Evolutionary conservation across 2,329 filamentous ascomycete genomes (phyloP).

Genomic region (Colletotrichum magnum): DNA sequence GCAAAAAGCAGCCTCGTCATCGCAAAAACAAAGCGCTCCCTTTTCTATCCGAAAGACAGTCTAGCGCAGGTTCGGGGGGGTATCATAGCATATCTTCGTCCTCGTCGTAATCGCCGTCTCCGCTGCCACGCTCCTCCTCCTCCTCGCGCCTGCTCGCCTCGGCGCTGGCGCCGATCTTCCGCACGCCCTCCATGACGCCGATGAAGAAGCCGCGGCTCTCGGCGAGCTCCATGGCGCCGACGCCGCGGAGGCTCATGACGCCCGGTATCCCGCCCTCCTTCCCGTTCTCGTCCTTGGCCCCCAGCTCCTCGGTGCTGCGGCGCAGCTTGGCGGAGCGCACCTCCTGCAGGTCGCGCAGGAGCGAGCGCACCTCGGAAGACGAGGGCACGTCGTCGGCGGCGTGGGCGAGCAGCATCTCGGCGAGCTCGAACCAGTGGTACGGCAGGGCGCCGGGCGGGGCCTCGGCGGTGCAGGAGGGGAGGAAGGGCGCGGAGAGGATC

Average conservation of each 20-base stretch:
- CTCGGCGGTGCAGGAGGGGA: slow-evolving; percentile 79
- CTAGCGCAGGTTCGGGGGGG: slow-evolving; percentile 17
- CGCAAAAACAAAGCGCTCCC: slow-evolving; percentile 13
- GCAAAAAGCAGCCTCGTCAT: too few relatives aligned
- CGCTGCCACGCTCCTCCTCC: slow-evolving; percentile 76
- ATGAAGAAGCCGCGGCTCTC: slow-evolving; percentile 88
- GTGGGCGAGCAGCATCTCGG: slow-evolving; percentile 87
- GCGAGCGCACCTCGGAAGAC: slow-evolving; percentile 79
- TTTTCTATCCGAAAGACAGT: slow-evolving; percentile 1
- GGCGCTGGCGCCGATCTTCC: slow-evolving; percentile 84
- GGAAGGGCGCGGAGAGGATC: slow-evolving; percentile 79
- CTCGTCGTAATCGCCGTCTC: slow-evolving; percentile 74
- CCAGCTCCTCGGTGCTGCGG: slow-evolving; percentile 78
- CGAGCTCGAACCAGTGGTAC: slow-evolving; percentile 95
- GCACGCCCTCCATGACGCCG: slow-evolving; percentile 88
- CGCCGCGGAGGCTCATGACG: slow-evolving; percentile 78
- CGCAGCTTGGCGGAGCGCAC: slow-evolving; percentile 92
- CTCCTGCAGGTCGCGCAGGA: slow-evolving; percentile 87
- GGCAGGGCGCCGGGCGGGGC: slow-evolving; percentile 81
- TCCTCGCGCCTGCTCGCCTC: slow-evolving; percentile 84
- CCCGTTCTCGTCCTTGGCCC: slow-evolving; percentile 65
- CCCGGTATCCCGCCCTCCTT: slow-evolving; percentile 63
- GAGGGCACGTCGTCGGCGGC: slow-evolving; percentile 86
- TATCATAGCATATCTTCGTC: slow-evolving; percentile 64
- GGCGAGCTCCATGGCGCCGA: slow-evolving; percentile 93